Evolutionary conservation across 106 monocot species (phyloP).

Genomic region (Allium fistulosum): DNA sequence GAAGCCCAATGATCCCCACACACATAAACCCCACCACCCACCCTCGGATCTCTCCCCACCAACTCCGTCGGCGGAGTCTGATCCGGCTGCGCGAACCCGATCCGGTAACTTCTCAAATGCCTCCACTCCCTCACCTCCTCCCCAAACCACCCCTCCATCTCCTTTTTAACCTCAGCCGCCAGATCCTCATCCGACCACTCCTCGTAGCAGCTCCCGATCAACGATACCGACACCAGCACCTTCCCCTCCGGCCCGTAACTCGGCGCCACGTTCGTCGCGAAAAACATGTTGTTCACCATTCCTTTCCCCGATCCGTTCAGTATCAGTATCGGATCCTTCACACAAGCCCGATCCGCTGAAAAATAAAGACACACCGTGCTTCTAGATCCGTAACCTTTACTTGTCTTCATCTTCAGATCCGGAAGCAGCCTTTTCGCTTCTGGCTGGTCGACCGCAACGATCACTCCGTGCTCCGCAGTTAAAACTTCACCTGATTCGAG

Average conservation of each 20-base stretch:
- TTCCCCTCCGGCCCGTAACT: conserved; percentile 72
- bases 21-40: conserved; percentile 56
- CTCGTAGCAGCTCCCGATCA: conserved; percentile 25
- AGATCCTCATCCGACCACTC: conserved; percentile 56
- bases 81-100: conserved; percentile 85
- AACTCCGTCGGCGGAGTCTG: conserved; percentile 79
- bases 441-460: conserved; percentile 80
- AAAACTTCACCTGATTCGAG: conserved; percentile 36
- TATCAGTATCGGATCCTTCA: conserved; percentile 67
- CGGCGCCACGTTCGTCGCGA: conserved; percentile 73
- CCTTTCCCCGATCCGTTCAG: conserved; percentile 84
- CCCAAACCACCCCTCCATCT: conserved; percentile 81
- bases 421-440: conserved; percentile 51
- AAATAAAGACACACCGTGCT: conserved; percentile 85
- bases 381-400: conserved; percentile 8
- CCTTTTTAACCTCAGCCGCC: conserved; percentile 43
- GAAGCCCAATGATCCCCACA: conserved; percentile 82
- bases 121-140: conserved; percentile 49
- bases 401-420: not conserved
- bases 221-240: conserved; percentile 74
- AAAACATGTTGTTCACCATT: conserved; percentile 97
- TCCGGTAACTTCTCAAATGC: conserved; percentile 79
- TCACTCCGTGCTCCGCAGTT: conserved; percentile 39
- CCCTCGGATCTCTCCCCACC: conserved; percentile 37
- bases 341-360: conserved; percentile 47